phyloP scores from a whole-genome alignment of 2,329 filamentous ascomycete genomes.

The Ceratocystis destructans region DNA sequence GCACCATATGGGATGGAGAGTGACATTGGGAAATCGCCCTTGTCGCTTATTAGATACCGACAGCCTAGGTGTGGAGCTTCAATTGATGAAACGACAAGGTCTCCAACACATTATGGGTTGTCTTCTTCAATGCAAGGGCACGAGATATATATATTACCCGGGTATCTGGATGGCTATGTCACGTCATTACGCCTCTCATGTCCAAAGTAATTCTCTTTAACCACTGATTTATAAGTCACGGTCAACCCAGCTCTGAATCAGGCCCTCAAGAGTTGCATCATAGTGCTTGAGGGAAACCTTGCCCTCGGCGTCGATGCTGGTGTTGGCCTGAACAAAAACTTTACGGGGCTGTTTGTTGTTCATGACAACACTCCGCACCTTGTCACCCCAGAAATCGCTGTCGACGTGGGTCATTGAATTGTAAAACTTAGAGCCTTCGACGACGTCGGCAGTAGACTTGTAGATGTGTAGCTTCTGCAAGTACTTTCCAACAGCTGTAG shows the following conservation, averaged over 20 bases:
- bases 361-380: constrained; percentile 62
- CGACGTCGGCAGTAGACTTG: constrained; percentile 77
- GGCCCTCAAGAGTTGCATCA: constrained; percentile 62
- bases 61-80: background rate
- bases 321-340: constrained; percentile 92
- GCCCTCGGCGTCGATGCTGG: constrained; percentile 53
- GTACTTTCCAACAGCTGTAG: constrained; percentile 62
- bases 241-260: constrained; percentile 72
- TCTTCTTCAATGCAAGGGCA: too few relatives aligned
- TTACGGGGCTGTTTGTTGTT: constrained; percentile 70
- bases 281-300: constrained; percentile 73
- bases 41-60: background rate
- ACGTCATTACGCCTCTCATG: background rate
- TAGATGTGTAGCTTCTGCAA: constrained; percentile 86
- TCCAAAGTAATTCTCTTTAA: background rate
- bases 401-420: constrained; percentile 71
- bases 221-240: constrained; percentile 31
- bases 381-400: constrained; percentile 67
- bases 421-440: constrained; percentile 66
- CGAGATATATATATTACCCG: background rate
- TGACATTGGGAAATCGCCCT: background rate
- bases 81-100: background rate
- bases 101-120: background rate
- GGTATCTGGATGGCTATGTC: constrained; percentile 11
- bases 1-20: too few relatives aligned